phyloP scores from a whole-genome alignment of 2,329 filamentous ascomycete species.

The Neofusicoccum sp. region DNA sequence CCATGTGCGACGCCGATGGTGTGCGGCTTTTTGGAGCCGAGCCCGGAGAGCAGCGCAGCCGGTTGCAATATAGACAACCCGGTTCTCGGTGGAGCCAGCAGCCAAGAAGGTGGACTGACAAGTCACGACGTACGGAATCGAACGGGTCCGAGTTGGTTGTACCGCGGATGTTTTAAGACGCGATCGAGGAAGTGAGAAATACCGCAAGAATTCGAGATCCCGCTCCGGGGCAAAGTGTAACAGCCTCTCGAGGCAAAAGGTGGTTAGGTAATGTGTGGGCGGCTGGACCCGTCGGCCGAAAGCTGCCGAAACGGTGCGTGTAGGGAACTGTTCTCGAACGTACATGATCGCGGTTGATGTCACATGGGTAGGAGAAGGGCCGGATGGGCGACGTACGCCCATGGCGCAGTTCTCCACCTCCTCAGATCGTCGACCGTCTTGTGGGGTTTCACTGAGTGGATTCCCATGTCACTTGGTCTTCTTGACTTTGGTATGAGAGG shows the following conservation, averaged over 20 bases:
- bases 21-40: no score
- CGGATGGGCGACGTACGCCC: no score
- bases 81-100: background rate
- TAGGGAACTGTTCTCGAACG: background rate
- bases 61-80: no score
- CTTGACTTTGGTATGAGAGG: no score
- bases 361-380: no score
- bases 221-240: background rate
- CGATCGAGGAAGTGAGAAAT: background rate
- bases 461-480: no score
- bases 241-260: background rate
- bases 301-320: background rate
- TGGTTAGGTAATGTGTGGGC: background rate
- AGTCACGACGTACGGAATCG: background rate
- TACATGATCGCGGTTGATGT: background rate
- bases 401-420: no score
- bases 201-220: no score
- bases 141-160: background rate
- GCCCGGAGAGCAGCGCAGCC: no score
- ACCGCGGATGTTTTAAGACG: background rate
- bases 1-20: no score
- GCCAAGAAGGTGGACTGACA: background rate
- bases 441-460: no score
- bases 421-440: no score
- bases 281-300: background rate